Evolutionary conservation across 169 alveolate species (phyloP), one percentile per base, ranked within the genome.

Genomic region (Miamiensis avidus): DNA sequence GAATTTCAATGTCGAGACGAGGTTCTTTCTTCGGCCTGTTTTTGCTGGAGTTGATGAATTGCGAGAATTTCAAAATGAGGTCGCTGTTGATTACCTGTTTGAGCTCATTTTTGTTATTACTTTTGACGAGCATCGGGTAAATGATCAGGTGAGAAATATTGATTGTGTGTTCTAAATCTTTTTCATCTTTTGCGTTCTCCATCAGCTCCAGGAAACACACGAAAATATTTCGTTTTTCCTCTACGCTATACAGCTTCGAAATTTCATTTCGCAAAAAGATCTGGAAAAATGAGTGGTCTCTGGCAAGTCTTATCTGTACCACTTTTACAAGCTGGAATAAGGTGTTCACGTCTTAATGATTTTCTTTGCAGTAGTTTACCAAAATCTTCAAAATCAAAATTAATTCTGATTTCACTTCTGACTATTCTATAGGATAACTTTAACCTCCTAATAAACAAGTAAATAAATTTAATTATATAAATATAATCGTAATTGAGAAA

Each of bases 321-420:
- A 49, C 34, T 29, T 79, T 76, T 28, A 74, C 84, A n/a, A 79
- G 29, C 25, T 29, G 34, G n/a, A 79, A 79, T n/a, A 79, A 20
- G 73, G 84, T 79, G 34, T 79, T 76, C 0, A 34, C 16, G 27
- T 79, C 84, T 0, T 69, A 29, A 33, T 79, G 76, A 16, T 79
- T 79, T 64, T 79, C 34, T 79, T 79, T 27, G 20, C 84, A 49
- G 76, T 79, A 79, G 1, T 34, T 49, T 25, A 49, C 33, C 65
- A 79, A 79, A 29, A 79, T 79, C 29, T 79, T 79, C 29, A 79
- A 49, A n/a, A 49, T 49, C 29, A 79, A 27, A 49, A 79, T 20
- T 34, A 34, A 49, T 34, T 79, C 64, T 79, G 64, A 64, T 65
- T 79, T 29, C 64, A 49, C 0, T 32, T 34, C 1, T 33, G 28